A percentile compares a stretch with the other conserved stretches of the same genome.
These are phyloP conservation scores for Solanum clarkiae DNA, from an alignment of 257 asterid genomes.

Conservation along the genomic window DNA sequence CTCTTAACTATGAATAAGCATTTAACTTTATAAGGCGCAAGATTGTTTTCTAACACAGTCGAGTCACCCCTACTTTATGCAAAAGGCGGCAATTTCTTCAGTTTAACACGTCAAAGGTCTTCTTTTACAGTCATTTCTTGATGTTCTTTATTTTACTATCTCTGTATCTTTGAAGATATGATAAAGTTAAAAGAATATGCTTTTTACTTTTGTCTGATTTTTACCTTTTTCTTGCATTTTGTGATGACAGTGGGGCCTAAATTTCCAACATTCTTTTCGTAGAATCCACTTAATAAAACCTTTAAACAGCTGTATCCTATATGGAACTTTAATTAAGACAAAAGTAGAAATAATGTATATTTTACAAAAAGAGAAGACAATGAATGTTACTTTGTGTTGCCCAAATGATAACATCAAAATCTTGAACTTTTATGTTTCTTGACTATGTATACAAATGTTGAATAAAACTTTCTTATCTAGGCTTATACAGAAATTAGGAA, in stretches of 20 bases:
- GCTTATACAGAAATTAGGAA: neutral
- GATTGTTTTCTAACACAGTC: too few relatives aligned
- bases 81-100: neutral
- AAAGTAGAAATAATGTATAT: neutral
- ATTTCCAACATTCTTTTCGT: neutral
- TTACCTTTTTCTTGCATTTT: neutral
- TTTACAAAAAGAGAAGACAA: neutral
- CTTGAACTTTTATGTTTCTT: neutral
- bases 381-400: neutral
- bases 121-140: neutral
- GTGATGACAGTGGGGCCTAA: neutral
- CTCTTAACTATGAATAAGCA: too few relatives aligned
- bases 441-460: neutral
- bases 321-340: neutral
- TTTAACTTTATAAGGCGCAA: too few relatives aligned
- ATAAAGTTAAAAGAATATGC: neutral
- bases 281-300: neutral
- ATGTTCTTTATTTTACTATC: neutral
- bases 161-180: neutral
- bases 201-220: neutral
- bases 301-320: neutral
- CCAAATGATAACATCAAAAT: neutral
- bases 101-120: neutral
- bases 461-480: neutral
- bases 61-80: too few relatives aligned